phyloP scores from a whole-genome alignment of 2,329 filamentous ascomycete genomes.

The Aureobasidium lini region DNA sequence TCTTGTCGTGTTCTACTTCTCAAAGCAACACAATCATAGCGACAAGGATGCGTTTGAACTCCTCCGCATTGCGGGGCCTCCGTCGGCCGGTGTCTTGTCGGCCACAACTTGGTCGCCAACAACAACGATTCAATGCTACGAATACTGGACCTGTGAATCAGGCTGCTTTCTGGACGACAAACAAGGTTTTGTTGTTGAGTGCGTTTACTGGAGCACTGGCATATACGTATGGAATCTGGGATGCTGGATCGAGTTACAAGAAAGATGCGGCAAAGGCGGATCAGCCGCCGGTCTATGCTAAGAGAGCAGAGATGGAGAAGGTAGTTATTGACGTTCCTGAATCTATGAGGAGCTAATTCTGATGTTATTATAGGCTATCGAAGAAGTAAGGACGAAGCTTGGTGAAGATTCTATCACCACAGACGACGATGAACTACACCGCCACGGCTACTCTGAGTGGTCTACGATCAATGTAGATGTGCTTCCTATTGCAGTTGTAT shows the following conservation, averaged over 20 bases:
- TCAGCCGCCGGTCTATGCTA: slow-evolving; percentile 39
- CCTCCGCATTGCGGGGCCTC: slow-evolving; percentile 2
- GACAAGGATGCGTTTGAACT: neutral
- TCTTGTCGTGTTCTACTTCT: neutral
- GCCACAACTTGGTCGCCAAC: neutral
- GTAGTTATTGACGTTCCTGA: slow-evolving; percentile 26
- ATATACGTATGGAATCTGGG: slow-evolving; percentile 43
- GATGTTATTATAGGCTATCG: slow-evolving; percentile 40
- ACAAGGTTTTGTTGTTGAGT: slow-evolving; percentile 41
- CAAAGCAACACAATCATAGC: neutral
- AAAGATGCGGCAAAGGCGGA: slow-evolving; percentile 14
- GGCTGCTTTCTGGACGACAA: slow-evolving; percentile 38
- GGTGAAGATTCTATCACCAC: slow-evolving; percentile 55
- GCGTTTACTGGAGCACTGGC: slow-evolving; percentile 45
- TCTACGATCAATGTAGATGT: slow-evolving; percentile 58
- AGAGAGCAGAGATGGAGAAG: slow-evolving; percentile 43
- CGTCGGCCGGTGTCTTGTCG: neutral
- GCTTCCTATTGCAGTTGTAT: slow-evolving; percentile 57
- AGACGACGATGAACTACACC: slow-evolving; percentile 55
- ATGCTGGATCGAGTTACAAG: slow-evolving; percentile 18
- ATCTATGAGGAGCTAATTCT: neutral
- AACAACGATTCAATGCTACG: slow-evolving; percentile 2
- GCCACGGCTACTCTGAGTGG: slow-evolving; percentile 65
- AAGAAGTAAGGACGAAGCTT: slow-evolving; percentile 45
- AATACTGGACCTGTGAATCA: neutral